Evolutionary conservation across 495 filamentous ascomycete genomes (phyloP).

Genomic region (Penicillium samsonianum): DNA sequence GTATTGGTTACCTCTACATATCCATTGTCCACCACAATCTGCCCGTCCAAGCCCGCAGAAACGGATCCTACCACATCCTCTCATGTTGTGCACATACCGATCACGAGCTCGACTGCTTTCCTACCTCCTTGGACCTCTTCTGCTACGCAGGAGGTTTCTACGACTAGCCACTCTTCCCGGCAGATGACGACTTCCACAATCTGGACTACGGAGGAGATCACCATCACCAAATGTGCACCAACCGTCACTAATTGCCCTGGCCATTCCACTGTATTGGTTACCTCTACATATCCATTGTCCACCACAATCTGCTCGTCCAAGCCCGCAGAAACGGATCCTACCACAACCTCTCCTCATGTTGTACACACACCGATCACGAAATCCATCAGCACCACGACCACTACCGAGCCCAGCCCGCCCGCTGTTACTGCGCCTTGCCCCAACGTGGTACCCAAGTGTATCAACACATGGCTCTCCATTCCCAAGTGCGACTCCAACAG

Average conservation of each 20-base stretch:
- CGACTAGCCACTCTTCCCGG: background rate
- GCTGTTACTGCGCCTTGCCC: constrained; percentile 53
- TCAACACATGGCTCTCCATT: constrained; percentile 86
- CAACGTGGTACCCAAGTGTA: constrained; percentile 76
- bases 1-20: constrained; percentile 53
- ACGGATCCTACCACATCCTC: background rate
- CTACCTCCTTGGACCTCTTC: background rate
- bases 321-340: background rate
- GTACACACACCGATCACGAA: constrained; percentile 22
- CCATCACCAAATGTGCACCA: constrained; percentile 56
- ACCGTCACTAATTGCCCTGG: constrained; percentile 60
- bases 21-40: constrained; percentile 59
- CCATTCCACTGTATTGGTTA: constrained; percentile 49
- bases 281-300: constrained; percentile 52
- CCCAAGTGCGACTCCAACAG: constrained; percentile 82
- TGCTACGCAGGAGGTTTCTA: background rate
- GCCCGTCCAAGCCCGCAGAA: constrained; percentile 19
- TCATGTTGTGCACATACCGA: no score
- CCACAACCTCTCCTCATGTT: background rate
- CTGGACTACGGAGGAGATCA: constrained; percentile 55
- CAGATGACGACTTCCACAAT: constrained; percentile 56
- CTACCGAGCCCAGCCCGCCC: constrained; percentile 7
- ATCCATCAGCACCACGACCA: constrained; percentile 26
- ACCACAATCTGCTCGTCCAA: constrained; percentile 53
- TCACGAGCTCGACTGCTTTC: background rate